phyloP scores from a whole-genome alignment of 345 rosid species.

The Eucalyptus pumila region DNA sequence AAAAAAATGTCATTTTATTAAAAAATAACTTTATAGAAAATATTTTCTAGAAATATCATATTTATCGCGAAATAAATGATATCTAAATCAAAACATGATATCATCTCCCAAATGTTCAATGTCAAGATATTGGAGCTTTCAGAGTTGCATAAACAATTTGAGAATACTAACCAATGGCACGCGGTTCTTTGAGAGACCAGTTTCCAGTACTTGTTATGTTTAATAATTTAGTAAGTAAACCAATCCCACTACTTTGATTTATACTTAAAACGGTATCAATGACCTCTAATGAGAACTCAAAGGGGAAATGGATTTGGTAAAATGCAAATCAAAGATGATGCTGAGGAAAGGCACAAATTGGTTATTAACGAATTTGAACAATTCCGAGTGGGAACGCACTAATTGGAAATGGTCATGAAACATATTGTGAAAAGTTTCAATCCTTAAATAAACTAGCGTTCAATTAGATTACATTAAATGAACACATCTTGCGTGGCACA shows the following conservation, averaged over 20 bases:
- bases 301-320: neutral
- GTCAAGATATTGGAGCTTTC: neutral
- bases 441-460: neutral
- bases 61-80: too few species aligned
- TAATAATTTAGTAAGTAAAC: neutral
- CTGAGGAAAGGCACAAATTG: neutral
- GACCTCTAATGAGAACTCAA: neutral
- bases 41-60: too few species aligned
- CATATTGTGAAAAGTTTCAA: neutral
- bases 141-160: neutral
- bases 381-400: fast-evolving
- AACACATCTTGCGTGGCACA: neutral
- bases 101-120: neutral
- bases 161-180: neutral
- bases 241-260: neutral
- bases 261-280: neutral
- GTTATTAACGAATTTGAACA: neutral
- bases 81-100: too few species aligned
- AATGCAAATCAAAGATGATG: neutral
- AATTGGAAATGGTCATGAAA: neutral
- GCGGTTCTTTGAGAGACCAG: neutral
- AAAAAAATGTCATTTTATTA: neutral
- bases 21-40: too few species aligned
- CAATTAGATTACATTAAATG: neutral
- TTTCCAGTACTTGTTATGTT: neutral